Evolutionary conservation across 2,329 filamentous ascomycete species (phyloP), one percentile per base, ranked within the genome.

Genomic region (Alternaria ethzedia): DNA sequence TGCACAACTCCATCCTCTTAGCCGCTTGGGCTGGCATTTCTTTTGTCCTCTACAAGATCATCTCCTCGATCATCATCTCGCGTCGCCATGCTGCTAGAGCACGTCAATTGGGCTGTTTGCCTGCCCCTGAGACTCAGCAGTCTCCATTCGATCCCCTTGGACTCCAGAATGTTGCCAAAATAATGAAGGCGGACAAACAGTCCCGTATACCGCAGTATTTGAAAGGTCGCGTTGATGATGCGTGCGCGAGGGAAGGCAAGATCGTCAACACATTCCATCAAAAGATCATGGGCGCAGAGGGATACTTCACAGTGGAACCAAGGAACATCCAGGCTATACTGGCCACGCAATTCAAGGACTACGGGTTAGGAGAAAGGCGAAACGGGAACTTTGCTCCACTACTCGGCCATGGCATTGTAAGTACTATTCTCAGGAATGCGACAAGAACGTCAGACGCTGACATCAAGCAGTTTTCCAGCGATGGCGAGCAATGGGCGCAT

Each of bases 111-210:
- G 83, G 84, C 17, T 87, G 86, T 69, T 75, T 83, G 44, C 79
- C 79, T 3, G 75, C 81, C 3, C 68, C 78, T 15, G 65, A 72
- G 8, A 57, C 64, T 21, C 84, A 81, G 64, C 81, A 82, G n/a
- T 45, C 26, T 20, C 9, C 20, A 0, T 81, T 85, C 67, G 80
- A 81, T 3, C 69, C 88, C 50, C 74, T 88, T 2, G 87, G 87
- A 5, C 68, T 85, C n/a, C 83, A 85, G 66, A 73, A 82, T 52
- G 79, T 86, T 61, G 55, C 71, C 30, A 64, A 74, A 20, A 79
- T 82, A 28, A 47, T 83, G 7, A 75, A 75, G 10, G 79, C 82
- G 1, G 63, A 82, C 41, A 82, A 78, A 15, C 61, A 70, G 21
- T 74, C 74, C 45, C 57, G 73, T 12, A 28, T 74, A 1, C 73